Evolutionary conservation across 805 yeast genomes (phyloP).

Genomic region (Candida wancherniae): DNA sequence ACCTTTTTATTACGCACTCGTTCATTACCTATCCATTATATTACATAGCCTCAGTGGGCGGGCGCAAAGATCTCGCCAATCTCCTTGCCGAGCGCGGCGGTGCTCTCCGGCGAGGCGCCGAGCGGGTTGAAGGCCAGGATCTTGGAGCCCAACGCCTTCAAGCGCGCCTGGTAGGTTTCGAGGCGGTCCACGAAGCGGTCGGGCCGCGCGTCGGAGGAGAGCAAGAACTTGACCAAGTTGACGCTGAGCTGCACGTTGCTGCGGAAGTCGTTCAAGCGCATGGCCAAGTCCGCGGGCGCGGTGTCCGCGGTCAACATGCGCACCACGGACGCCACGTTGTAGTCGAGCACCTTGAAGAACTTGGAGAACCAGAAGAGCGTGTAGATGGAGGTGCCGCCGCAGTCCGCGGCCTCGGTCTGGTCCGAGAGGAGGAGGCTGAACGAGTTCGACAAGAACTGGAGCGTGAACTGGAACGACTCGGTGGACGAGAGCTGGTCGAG

Average conservation of each 20-base stretch:
- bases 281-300: conserved; percentile 14
- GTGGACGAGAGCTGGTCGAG: conserved; percentile 36
- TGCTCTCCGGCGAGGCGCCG: conserved; percentile 11
- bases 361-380: conserved; percentile 32
- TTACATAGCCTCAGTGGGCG: background rate
- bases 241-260: conserved; percentile 30
- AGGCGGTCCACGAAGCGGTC: conserved; percentile 8
- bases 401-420: conserved; percentile 12
- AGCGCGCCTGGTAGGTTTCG: conserved; percentile 6
- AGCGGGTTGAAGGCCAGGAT: conserved; percentile 21
- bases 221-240: conserved; percentile 28
- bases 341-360: conserved; percentile 34
- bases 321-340: conserved; percentile 22
- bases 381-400: conserved; percentile 16
- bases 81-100: conserved; percentile 7
- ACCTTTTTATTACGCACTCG: no score
- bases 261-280: conserved; percentile 29
- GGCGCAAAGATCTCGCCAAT: background rate
- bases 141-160: conserved; percentile 15
- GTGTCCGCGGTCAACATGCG: conserved; percentile 13
- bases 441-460: conserved; percentile 38
- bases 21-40: background rate
- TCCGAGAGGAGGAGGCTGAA: conserved; percentile 30
- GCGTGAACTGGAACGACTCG: conserved; percentile 37
- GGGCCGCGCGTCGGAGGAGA: conserved; percentile 10